phyloP scores from a whole-genome alignment of 2,329 filamentous ascomycete genomes.

The Aspergillus hortae region DNA sequence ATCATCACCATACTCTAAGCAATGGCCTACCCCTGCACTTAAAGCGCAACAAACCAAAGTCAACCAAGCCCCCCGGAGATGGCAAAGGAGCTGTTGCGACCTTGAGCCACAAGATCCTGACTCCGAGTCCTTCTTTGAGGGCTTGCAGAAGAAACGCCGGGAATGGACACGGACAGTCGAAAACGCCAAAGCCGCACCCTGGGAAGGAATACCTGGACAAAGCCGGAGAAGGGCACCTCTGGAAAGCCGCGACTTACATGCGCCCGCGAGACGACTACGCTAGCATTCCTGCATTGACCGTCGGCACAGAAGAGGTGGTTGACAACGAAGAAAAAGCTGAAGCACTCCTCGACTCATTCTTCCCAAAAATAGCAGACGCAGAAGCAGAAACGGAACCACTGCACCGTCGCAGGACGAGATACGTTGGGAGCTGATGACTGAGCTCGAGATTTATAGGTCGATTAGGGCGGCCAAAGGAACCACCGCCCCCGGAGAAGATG shows the following conservation, averaged over 20 bases:
- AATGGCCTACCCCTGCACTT: slow-evolving; percentile 21
- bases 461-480: background rate
- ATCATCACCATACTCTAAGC: slow-evolving; percentile 19
- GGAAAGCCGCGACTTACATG: slow-evolving; percentile 16
- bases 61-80: slow-evolving; percentile 18
- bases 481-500: background rate
- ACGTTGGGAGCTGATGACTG: background rate
- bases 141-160: slow-evolving; percentile 13
- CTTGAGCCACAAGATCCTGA: slow-evolving; percentile 1
- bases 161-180: slow-evolving; percentile 19
- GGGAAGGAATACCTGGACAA: slow-evolving; percentile 23
- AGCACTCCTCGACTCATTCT: slow-evolving; percentile 16
- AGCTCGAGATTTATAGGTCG: background rate
- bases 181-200: slow-evolving; percentile 17
- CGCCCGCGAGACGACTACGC: slow-evolving; percentile 9
- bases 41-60: slow-evolving; percentile 19
- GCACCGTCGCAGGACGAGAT: background rate
- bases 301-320: slow-evolving; percentile 8
- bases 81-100: slow-evolving; percentile 11
- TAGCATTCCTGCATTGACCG: slow-evolving; percentile 14
- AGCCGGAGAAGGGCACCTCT: slow-evolving; percentile 14
- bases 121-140: slow-evolving; percentile 10
- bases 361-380: slow-evolving; percentile 9
- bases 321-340: slow-evolving; percentile 18
- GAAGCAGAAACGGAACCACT: slow-evolving; percentile 1